These are phyloP conservation scores for Cystobasidium slooffiae DNA, from an alignment of 1,284 basidiomycete species.

Conservation along the genomic window DNA sequence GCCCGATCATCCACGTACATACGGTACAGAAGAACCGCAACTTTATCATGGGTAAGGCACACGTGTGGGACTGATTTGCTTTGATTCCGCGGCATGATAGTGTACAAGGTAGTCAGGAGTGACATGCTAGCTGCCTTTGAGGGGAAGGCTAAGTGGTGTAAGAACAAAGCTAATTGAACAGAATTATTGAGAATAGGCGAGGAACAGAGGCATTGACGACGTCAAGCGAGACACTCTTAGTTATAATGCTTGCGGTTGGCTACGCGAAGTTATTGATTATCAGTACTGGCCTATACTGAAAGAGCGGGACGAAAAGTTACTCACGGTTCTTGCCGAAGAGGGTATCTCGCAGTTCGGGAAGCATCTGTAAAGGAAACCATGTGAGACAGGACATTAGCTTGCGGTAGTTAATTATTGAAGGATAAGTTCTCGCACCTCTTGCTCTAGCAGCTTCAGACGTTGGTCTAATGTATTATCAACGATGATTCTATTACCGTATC, in stretches of 20 bases:
- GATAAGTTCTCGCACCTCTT: conserved; percentile 67
- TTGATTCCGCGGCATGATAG: too few species aligned
- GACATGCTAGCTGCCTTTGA: too few species aligned
- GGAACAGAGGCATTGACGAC: not conserved
- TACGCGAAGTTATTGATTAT: conserved; percentile 58
- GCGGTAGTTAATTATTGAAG: not conserved
- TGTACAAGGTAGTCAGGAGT: too few species aligned
- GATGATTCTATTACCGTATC: conserved; percentile 74
- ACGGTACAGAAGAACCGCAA: too few species aligned
- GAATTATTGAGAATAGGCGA: too few species aligned
- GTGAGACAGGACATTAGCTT: not conserved
- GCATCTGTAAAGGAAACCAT: conserved; percentile 66
- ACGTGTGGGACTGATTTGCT: too few species aligned
- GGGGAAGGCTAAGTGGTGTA: too few species aligned
- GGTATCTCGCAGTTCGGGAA: conserved; percentile 83
- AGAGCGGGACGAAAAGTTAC: not conserved
- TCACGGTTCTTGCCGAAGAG: conserved; percentile 74
- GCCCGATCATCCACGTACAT: too few species aligned
- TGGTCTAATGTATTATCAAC: conserved; percentile 92
- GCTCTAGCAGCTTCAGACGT: conserved; percentile 80
- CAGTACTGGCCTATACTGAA: conserved; percentile 53
- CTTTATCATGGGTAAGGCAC: too few species aligned
- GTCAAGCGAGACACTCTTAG: not conserved
- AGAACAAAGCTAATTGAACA: too few species aligned
- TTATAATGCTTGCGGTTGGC: conserved; percentile 73